Conservation (phyloP, 1,139 yeast species). For the Suhomyces terraborum region DNA sequence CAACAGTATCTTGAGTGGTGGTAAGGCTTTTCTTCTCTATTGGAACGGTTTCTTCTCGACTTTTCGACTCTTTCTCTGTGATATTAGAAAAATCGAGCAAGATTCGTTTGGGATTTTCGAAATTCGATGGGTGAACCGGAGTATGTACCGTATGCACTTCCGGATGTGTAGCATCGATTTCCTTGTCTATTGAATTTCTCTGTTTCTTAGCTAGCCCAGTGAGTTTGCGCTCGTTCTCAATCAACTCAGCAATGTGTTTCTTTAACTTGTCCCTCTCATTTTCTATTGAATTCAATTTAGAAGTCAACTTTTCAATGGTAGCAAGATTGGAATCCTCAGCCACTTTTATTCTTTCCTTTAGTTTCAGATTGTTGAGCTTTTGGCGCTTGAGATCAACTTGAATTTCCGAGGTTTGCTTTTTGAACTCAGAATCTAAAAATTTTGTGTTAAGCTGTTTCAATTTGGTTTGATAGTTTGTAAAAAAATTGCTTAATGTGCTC, state of each 20-base stretch:
- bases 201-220: constrained; percentile 5
- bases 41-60: background rate
- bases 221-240: constrained; percentile 10
- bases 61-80: constrained; percentile 1
- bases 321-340: constrained; percentile 23
- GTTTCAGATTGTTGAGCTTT: constrained; percentile 21
- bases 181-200: background rate
- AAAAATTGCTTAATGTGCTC: constrained; percentile 33
- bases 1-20: constrained; percentile 19
- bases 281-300: constrained; percentile 15
- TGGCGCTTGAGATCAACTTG: constrained; percentile 27
- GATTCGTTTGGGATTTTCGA: constrained; percentile 1
- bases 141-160: background rate
- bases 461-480: constrained; percentile 30
- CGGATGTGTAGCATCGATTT: background rate
- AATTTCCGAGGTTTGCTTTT: constrained; percentile 22
- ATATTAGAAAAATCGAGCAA: constrained; percentile 5
- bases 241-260: constrained; percentile 10
- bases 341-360: constrained; percentile 23
- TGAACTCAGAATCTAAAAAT: constrained; percentile 29
- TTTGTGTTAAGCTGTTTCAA: constrained; percentile 33
- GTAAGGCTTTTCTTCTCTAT: constrained; percentile 14
- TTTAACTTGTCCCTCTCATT: constrained; percentile 14
- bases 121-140: background rate
- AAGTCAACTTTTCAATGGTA: constrained; percentile 23